A percentile compares a stretch with the other conserved stretches of the same genome.
These are phyloP conservation scores for Rubia peregrina DNA, from an alignment of 305 asterid genomes.

Conservation along the genomic window DNA sequence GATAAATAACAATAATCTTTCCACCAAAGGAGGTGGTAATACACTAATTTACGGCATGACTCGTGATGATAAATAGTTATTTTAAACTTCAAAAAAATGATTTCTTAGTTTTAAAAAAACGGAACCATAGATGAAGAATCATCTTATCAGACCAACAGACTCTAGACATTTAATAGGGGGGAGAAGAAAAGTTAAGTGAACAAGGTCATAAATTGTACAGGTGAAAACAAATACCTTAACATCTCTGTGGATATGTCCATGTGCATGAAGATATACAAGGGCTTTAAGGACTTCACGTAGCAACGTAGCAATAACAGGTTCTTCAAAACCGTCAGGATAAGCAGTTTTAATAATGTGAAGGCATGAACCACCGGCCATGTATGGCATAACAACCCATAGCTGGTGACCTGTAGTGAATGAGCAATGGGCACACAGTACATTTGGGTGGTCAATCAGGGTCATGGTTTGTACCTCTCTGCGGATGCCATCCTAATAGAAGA, in stretches of 20 bases:
- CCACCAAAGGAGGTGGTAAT: too few species aligned
- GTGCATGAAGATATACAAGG: constrained; percentile 84
- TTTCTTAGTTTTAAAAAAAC: background rate
- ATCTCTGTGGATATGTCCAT: constrained; percentile 94
- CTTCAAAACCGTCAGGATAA: constrained; percentile 93
- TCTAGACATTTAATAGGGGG: background rate
- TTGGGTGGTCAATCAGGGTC: constrained; percentile 87
- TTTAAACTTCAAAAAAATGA: background rate
- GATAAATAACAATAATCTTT: background rate
- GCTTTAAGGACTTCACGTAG: constrained; percentile 87
- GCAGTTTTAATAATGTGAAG: constrained; percentile 91
- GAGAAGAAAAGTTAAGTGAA: constrained; percentile 6
- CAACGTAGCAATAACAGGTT: constrained; percentile 87
- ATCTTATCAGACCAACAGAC: background rate
- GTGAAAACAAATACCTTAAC: constrained; percentile 56
- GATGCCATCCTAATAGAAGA: constrained; percentile 67
- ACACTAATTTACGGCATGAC: background rate
- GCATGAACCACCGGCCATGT: constrained; percentile 95
- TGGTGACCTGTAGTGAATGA: constrained; percentile 76
- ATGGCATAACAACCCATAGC: constrained; percentile 98
- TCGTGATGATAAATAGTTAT: background rate
- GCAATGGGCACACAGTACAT: constrained; percentile 86
- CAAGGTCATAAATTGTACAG: constrained; percentile 11
- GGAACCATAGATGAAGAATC: background rate
- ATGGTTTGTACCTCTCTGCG: constrained; percentile 89